A percentile compares a stretch with the other conserved stretches of the same genome.
phyloP scores from a whole-genome alignment of 345 rosid species.

The Hibiscus trionum region DNA sequence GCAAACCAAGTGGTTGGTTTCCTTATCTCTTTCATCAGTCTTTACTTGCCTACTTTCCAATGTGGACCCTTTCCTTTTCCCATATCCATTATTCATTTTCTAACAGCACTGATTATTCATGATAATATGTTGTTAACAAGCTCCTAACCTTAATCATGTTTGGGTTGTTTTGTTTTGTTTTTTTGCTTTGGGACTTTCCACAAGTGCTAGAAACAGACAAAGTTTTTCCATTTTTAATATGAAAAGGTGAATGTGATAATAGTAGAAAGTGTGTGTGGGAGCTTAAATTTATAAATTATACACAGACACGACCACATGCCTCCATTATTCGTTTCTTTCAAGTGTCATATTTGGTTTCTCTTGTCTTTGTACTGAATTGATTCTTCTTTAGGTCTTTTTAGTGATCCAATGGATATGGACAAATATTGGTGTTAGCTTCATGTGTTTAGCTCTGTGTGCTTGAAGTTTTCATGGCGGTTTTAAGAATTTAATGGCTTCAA shows the following conservation, averaged over 20 bases:
- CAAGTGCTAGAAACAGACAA: constrained; percentile 35
- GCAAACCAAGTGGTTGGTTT: constrained; percentile 1
- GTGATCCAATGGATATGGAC: constrained; percentile 17
- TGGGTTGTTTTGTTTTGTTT: constrained; percentile 14
- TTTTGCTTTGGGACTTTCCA: constrained; percentile 21
- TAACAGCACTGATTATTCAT: constrained; percentile 6
- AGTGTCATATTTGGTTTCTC: constrained; percentile 9
- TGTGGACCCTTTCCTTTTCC: constrained; percentile 2
- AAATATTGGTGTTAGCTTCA: constrained; percentile 7
- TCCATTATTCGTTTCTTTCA: constrained; percentile 11
- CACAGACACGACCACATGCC: constrained; percentile 24
- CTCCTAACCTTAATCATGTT: constrained; percentile 16
- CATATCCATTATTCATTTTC: constrained; percentile 5
- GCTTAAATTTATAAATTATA: not conserved
- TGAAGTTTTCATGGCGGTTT: not conserved
- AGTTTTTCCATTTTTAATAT: constrained; percentile 12
- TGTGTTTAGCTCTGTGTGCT: not conserved
- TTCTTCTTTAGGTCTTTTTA: constrained; percentile 10
- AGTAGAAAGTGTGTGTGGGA: constrained; percentile 9
- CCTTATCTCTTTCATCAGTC: not conserved
- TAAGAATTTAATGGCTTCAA: constrained; percentile 19
- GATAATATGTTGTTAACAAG: not conserved
- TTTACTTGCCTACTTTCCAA: constrained; percentile 6
- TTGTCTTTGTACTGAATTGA: constrained; percentile 27
- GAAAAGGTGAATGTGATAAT: constrained; percentile 14